These are phyloP conservation scores for Claviceps citrina DNA, from an alignment of 2,329 filamentous ascomycete species.

Conservation along the genomic window DNA sequence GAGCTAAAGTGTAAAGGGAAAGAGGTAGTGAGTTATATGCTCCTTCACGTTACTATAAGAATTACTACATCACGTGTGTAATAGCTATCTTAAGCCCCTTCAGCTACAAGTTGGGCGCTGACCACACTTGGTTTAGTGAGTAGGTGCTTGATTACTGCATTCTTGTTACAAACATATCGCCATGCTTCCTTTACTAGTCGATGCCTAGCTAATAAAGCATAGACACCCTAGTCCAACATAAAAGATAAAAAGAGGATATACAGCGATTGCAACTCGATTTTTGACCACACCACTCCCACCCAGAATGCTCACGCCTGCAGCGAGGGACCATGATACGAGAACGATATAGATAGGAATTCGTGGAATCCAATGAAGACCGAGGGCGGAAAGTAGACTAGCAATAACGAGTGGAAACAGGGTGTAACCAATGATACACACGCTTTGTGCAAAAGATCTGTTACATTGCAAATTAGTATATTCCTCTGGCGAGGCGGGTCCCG, in stretches of 20 bases:
- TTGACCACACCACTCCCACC: slow-evolving; percentile 90
- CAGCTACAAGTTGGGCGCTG: too few species aligned
- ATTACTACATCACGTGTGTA: too few species aligned
- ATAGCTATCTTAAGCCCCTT: too few species aligned
- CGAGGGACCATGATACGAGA: slow-evolving; percentile 81
- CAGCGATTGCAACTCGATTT: slow-evolving; percentile 83
- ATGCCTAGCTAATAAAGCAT: slow-evolving; percentile 96
- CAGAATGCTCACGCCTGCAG: slow-evolving; percentile 88
- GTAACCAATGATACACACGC: slow-evolving; percentile 94
- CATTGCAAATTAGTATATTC: neutral
- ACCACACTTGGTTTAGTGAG: too few species aligned
- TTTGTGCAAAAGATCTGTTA: slow-evolving; percentile 85
- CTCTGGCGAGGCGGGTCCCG: neutral
- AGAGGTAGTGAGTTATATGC: too few species aligned
- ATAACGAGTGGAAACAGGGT: slow-evolving; percentile 94
- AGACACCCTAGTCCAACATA: slow-evolving; percentile 86
- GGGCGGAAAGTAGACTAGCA: slow-evolving; percentile 72
- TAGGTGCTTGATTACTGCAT: too few species aligned
- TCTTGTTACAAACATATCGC: too few species aligned
- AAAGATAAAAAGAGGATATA: slow-evolving; percentile 90
- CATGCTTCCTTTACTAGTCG: too few species aligned
- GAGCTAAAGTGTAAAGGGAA: too few species aligned
- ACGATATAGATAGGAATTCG: slow-evolving; percentile 83
- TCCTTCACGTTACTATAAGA: too few species aligned
- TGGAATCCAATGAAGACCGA: slow-evolving; percentile 63